phyloP scores from a whole-genome alignment of 331 rosid species.

The Acacia pycnantha region DNA sequence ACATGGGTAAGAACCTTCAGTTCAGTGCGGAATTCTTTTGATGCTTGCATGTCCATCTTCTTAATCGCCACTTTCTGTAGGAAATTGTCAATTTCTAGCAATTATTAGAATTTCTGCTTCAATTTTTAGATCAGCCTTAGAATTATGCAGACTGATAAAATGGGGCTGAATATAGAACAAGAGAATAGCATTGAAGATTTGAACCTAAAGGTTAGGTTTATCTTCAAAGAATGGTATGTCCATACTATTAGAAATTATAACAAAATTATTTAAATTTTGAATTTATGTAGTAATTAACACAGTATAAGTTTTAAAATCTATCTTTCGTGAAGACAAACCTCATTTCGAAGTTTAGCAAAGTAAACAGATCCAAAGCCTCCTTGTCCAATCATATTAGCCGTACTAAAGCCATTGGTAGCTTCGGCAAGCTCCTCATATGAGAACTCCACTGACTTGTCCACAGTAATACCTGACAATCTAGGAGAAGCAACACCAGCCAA shows the following conservation, averaged over 20 bases:
- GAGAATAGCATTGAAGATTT: neutral
- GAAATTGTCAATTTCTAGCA: constrained; percentile 9
- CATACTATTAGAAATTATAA: too few species aligned
- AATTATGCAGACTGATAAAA: neutral
- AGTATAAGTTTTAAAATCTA: neutral
- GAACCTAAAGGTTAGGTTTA: neutral
- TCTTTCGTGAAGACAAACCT: constrained; percentile 55
- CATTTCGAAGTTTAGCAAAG: constrained; percentile 86
- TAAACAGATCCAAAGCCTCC: constrained; percentile 94
- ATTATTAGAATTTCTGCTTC: constrained; percentile 5
- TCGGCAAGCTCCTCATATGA: constrained; percentile 75
- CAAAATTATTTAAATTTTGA: too few species aligned
- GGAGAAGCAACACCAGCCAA: constrained; percentile 38
- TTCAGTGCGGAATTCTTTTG: constrained; percentile 85
- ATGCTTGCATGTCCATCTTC: constrained; percentile 96
- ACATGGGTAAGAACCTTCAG: constrained; percentile 85
- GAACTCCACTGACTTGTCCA: constrained; percentile 89
- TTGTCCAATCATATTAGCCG: constrained; percentile 74
- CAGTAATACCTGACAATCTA: constrained; percentile 65
- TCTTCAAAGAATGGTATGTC: neutral
- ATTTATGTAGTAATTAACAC: too few species aligned
- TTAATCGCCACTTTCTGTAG: constrained; percentile 89
- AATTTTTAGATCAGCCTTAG: neutral
- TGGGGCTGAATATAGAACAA: too few species aligned
- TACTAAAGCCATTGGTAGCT: constrained; percentile 68